Evolutionary conservation across 805 yeast genomes (phyloP), one percentile per base, ranked within the genome.

Genomic region (Cyberlindnera misumaiensis): DNA sequence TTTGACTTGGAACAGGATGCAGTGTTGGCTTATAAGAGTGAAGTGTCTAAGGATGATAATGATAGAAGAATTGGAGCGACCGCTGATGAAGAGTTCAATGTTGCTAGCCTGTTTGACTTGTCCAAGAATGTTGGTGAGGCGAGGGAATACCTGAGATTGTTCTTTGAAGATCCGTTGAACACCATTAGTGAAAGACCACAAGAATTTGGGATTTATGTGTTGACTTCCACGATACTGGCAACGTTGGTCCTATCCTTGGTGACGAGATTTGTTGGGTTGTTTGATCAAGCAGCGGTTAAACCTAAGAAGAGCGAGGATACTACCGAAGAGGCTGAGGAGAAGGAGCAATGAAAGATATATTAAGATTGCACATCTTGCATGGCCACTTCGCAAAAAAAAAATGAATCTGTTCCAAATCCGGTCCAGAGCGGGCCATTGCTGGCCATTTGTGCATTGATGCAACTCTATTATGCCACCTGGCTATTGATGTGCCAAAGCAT

Each of bases 131-230:
- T 60, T n/a, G 38, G 33, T 3, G 48, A 49, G 27, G 60, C 65
- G 15, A 51, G 57, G 32, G 57, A 52, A 15, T 66, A 60, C 47
- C 49, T 70, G 45, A 46, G 42, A 20, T 72, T 65, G 16, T 64
- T 77, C 48, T 44, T 62, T 30, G 48, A 44, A 5, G 67, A 67
- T 39, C 85, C 85, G 18, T 41, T 67, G 13, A 50, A 48, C 11
- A 65, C 75, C 1, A 47, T 77, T 18, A 43, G 61, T 20, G 53
- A 58, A 16, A 65, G 72, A 44, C 83, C 83, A 3, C 57, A 67
- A 31, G 76, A 72, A 47, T 74, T 74, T 35, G 61, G 72, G 13
- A 52, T 68, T 25, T 76, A 73, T 50, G 62, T 73, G 20, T 60
- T 67, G 12, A 58, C 63, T 13, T 56, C 71, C 31, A 57, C 75